Evolutionary conservation across 805 yeast species (phyloP).

Genomic region (Yamadazyma paraphyllophila): DNA sequence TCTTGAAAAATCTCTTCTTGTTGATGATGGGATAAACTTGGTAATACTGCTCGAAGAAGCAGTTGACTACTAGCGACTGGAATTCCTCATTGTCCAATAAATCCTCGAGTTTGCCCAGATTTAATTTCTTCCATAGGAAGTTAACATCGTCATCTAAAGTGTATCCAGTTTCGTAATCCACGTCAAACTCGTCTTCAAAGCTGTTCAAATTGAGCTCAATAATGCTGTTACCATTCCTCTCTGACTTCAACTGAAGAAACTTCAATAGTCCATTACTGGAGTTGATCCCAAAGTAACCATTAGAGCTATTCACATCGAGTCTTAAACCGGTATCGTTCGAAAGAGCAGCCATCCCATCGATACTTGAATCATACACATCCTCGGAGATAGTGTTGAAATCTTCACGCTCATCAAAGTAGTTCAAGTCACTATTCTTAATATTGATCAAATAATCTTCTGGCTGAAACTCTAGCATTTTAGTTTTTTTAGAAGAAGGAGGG

Average conservation of each 20-base stretch:
- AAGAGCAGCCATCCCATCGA: constrained; percentile 68
- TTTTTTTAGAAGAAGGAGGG: neutral
- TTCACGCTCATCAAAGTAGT: constrained; percentile 19
- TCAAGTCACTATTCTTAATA: constrained; percentile 19
- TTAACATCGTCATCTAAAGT: constrained; percentile 19
- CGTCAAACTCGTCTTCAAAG: constrained; percentile 6
- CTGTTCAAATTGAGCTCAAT: constrained; percentile 20
- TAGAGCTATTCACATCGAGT: constrained; percentile 35
- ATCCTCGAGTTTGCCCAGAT: constrained; percentile 19
- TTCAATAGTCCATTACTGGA: constrained; percentile 57
- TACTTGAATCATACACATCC: constrained; percentile 20
- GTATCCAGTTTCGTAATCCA: constrained; percentile 13
- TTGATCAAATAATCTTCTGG: constrained; percentile 21
- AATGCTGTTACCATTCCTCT: constrained; percentile 22
- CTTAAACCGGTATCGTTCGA: constrained; percentile 27
- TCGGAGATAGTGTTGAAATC: constrained; percentile 11
- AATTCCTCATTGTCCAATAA: constrained; percentile 16
- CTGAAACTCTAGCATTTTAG: constrained; percentile 12
- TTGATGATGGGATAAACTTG: constrained; percentile 21
- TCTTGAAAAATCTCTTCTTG: constrained; percentile 17
- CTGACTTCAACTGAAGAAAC: constrained; percentile 39
- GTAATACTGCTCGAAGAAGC: constrained; percentile 18
- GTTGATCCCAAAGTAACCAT: constrained; percentile 66
- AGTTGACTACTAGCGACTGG: constrained; percentile 15
- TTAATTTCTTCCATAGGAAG: constrained; percentile 15